phyloP scores from a whole-genome alignment of 441 rosid species.

The Adansonia gregorii region DNA sequence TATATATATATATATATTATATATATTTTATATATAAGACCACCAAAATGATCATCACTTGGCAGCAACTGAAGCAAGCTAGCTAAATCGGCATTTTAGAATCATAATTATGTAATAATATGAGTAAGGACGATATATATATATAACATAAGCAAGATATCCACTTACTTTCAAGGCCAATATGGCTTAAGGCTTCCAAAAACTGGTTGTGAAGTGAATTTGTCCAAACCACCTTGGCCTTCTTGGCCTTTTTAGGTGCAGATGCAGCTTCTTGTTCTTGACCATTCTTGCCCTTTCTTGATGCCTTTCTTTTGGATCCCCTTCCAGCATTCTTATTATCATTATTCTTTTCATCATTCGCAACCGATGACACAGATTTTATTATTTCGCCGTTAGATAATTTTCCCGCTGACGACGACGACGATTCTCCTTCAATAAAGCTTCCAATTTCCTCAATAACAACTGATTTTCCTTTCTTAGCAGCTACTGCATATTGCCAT shows the following conservation, averaged over 20 bases:
- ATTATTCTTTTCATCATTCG: neutral
- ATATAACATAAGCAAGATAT: neutral
- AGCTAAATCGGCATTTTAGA: too few relatives aligned
- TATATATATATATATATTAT: too few relatives aligned
- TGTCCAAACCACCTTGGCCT: constrained; percentile 71
- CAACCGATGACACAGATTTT: neutral
- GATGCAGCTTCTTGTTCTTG: constrained; percentile 30
- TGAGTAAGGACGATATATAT: neutral
- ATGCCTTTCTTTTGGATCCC: constrained; percentile 23
- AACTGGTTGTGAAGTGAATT: constrained; percentile 64
- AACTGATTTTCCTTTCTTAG: constrained; percentile 40
- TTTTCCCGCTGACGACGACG: constrained; percentile 11
- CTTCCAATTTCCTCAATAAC: constrained; percentile 36
- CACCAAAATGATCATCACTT: neutral
- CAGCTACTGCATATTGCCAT: constrained; percentile 53
- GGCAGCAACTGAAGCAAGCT: neutral
- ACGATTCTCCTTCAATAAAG: constrained; percentile 19
- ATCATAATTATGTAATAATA: neutral
- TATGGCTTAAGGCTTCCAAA: constrained; percentile 59
- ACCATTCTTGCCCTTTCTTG: constrained; percentile 26
- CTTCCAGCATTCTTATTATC: neutral
- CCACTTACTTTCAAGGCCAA: constrained; percentile 74
- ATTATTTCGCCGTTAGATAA: constrained; percentile 4
- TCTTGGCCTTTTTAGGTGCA: constrained; percentile 58
- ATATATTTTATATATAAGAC: neutral